phyloP scores from a whole-genome alignment of 2,329 filamentous ascomycete species.

The Didymella keratinophila region DNA sequence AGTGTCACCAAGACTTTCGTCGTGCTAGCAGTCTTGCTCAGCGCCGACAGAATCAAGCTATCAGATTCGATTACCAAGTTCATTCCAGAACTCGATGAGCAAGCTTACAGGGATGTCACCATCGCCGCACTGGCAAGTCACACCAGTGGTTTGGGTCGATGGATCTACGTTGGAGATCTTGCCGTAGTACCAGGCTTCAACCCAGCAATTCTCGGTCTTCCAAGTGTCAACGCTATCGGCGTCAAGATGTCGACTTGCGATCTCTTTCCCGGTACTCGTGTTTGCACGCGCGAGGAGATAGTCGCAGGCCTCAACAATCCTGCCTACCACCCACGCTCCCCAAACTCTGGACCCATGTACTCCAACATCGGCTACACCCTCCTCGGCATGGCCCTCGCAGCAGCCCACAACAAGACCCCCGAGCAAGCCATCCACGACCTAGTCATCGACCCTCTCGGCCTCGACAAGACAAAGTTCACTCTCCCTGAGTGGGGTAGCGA shows the following conservation, averaged over 20 bases:
- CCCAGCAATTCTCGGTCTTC: conserved; percentile 28
- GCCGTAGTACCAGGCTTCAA: conserved; percentile 26
- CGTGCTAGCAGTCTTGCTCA: conserved; percentile 34
- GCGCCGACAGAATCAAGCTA: conserved; percentile 29
- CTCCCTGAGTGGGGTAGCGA: conserved; percentile 20
- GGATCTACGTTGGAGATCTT: conserved; percentile 35
- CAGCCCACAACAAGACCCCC: conserved; percentile 29
- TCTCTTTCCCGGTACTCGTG: conserved; percentile 27
- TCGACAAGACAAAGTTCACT: conserved; percentile 28
- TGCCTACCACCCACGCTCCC: conserved; percentile 27
- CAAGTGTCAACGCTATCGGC: conserved; percentile 25
- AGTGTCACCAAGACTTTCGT: conserved; percentile 41
- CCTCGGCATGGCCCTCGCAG: conserved; percentile 34
- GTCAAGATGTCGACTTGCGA: conserved; percentile 31
- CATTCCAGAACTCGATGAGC: conserved; percentile 29
- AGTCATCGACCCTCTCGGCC: conserved; percentile 29
- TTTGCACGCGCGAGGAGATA: conserved; percentile 30
- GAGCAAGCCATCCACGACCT: conserved; percentile 33
- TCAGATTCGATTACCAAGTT: conserved; percentile 37
- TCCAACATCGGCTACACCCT: conserved; percentile 37
- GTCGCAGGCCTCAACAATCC: conserved; percentile 35
- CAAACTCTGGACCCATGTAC: conserved; percentile 30
- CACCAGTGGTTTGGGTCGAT: conserved; percentile 35
- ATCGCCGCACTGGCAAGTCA: conserved; percentile 33
- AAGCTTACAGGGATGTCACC: conserved; percentile 32